Evolutionary conservation across 371 early-diverging fungal species (phyloP).

Genomic region (Mortierella sp.): DNA sequence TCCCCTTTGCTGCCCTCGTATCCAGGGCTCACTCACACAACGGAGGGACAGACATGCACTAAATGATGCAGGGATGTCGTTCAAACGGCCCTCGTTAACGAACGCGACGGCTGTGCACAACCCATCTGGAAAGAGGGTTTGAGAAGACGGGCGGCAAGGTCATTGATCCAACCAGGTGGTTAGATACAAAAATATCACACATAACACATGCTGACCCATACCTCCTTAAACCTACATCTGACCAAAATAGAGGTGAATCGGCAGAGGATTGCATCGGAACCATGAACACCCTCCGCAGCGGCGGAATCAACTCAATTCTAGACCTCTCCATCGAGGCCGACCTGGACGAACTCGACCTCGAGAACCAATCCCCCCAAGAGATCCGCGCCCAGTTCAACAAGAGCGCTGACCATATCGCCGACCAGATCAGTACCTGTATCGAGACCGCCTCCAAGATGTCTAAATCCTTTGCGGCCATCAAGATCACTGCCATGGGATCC

Average conservation of each 20-base stretch:
- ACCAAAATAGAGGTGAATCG: constrained; percentile 79
- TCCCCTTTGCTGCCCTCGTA: background rate
- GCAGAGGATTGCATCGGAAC: constrained; percentile 87
- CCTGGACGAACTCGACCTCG: constrained; percentile 67
- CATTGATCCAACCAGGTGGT: constrained; percentile 14
- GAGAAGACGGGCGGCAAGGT: background rate
- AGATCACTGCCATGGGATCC: constrained; percentile 89
- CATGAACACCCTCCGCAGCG: constrained; percentile 78
- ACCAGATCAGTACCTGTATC: constrained; percentile 74
- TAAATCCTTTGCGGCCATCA: constrained; percentile 86
- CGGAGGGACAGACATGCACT: background rate
- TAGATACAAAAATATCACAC: constrained; percentile 14
- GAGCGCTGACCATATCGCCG: constrained; percentile 75
- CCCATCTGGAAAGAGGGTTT: background rate
- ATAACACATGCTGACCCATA: constrained; percentile 14
- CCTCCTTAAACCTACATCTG: background rate
- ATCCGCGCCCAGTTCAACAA: constrained; percentile 55
- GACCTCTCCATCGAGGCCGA: constrained; percentile 94
- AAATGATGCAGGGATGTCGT: constrained; percentile 7
- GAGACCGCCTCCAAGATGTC: constrained; percentile 77
- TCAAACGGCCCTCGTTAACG: background rate
- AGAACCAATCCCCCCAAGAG: constrained; percentile 56
- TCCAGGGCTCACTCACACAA: constrained; percentile 9
- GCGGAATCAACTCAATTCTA: constrained; percentile 88
- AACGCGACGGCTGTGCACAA: constrained; percentile 20